Conservation (phyloP, 306 rosid species). For the Biancaea sappan region DNA sequence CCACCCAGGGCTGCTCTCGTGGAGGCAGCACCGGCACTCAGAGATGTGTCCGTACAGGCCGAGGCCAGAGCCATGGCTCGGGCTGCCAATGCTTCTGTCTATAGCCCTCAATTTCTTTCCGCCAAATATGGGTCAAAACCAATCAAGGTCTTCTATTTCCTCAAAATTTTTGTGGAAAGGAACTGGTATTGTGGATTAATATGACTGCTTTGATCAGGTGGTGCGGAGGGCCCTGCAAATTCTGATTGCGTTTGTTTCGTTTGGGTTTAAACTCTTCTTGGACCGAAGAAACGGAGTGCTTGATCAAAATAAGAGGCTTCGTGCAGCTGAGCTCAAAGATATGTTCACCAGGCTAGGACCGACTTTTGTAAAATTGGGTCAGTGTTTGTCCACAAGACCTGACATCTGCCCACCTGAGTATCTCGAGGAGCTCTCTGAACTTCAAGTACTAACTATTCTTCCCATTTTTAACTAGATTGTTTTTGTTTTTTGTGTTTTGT, state of each 20-base stretch:
- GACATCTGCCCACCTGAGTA: conserved; percentile 90
- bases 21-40: conserved; percentile 39
- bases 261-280: conserved; percentile 57
- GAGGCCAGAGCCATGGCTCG: conserved; percentile 77
- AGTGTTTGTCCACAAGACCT: conserved; percentile 92
- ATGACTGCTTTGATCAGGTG: conserved; percentile 41
- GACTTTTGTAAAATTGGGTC: conserved; percentile 95
- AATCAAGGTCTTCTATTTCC: conserved; percentile 51
- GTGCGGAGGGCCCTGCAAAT: conserved; percentile 72
- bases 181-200: conserved; percentile 20
- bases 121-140: conserved; percentile 60
- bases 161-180: conserved; percentile 25
- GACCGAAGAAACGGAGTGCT: conserved; percentile 69
- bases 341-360: conserved; percentile 85
- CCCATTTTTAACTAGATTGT: neutral
- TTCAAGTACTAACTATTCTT: conserved; percentile 59
- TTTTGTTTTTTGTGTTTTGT: too few relatives aligned
- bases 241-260: conserved; percentile 55
- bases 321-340: conserved; percentile 72
- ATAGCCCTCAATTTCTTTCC: conserved; percentile 64
- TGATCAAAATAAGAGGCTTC: conserved; percentile 61
- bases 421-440: conserved; percentile 87
- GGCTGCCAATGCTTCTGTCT: conserved; percentile 68
- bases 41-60: conserved; percentile 52
- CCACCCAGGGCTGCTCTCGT: conserved; percentile 59